phyloP scores from a whole-genome alignment of 371 early-diverging fungal species.

The Phascolomyces articulosus region DNA sequence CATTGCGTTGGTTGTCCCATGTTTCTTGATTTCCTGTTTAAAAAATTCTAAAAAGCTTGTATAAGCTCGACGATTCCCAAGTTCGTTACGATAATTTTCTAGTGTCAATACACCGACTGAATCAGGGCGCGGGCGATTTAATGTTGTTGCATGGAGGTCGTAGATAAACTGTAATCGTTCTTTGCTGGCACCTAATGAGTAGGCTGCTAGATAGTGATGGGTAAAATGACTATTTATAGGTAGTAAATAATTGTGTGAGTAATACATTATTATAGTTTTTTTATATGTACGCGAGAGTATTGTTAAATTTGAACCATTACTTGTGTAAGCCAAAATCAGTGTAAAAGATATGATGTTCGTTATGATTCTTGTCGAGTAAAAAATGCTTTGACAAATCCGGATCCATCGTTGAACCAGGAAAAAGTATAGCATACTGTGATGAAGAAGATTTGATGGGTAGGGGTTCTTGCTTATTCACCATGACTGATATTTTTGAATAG shows the following conservation, averaged over 20 bases:
- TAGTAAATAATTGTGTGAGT: too few species aligned
- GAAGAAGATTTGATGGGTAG: too few species aligned
- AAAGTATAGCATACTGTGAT: too few species aligned
- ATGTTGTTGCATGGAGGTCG: conserved; percentile 31
- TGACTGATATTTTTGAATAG: too few species aligned
- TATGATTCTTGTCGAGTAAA: neutral
- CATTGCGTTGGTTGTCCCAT: conserved; percentile 41
- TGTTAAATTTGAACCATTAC: neutral
- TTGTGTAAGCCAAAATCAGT: neutral
- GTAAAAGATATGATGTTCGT: neutral
- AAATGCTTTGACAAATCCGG: too few species aligned
- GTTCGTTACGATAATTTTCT: conserved; percentile 37
- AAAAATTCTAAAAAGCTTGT: conserved; percentile 50
- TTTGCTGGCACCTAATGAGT: conserved; percentile 36
- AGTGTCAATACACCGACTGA: conserved; percentile 27
- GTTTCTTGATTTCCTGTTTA: conserved; percentile 37
- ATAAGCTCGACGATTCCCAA: conserved; percentile 43
- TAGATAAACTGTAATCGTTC: conserved; percentile 52
- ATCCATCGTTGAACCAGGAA: too few species aligned
- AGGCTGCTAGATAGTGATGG: neutral
- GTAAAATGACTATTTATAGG: neutral
- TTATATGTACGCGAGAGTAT: neutral
- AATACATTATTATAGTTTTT: too few species aligned
- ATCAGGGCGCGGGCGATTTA: conserved; percentile 34
- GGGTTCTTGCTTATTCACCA: too few species aligned